Base-by-base conservation (phyloP, 2,329 filamentous ascomycete species). In the Trichoderma afroharzianum region DNA sequence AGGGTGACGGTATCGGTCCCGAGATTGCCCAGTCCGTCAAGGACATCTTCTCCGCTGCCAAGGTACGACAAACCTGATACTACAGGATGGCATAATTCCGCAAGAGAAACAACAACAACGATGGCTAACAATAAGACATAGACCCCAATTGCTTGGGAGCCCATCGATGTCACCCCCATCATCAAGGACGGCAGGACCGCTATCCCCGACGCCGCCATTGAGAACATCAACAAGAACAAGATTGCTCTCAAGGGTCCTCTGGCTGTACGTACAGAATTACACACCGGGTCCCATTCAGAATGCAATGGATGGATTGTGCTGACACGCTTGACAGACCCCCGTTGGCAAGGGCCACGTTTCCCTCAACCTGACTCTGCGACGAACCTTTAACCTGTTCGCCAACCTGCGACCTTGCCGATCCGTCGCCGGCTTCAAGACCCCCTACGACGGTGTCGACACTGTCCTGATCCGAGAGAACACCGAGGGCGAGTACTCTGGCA, bases 331-430 rank as follows among this genome's bases (percentile, higher is more conserved):
- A 33, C 74, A 95, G 89, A 99, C 96, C 4, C 96, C 96, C 75
- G 90, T 99, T 80, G 96, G 97, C 84, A 99, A 98, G 88, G 96
- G 96, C 80, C 96, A 99, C 86, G 95, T 99, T 82, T 98, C 96
- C 72, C 93, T 99, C 78, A 99, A 99, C 89, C 88, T 99, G 76
- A 99, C 96, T 73, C 94, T 99, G 79, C 95, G 96, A 82, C 93
- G 96, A 81, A 99, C 97, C 75, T 99, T 99, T 88, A 99, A 99
- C 88, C 94, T 99, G 79, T 99, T 99, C 85, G 97, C 96, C 86
- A 99, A 99, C 87, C 89, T 99, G 79, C 95, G 97, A 80, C 96
- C 97, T 74, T 99, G 97, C 91, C 93, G 94, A 81, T 98, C 94
- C 75, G 94, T 99, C 77, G 93, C 93, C 76, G 96, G 96, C 80